Percentiles rank a stretch among this genome's conserved stretches.
Conservation (phyloP, 768 basidiomycete genomes). For the Rhizopogon sp. region DNA sequence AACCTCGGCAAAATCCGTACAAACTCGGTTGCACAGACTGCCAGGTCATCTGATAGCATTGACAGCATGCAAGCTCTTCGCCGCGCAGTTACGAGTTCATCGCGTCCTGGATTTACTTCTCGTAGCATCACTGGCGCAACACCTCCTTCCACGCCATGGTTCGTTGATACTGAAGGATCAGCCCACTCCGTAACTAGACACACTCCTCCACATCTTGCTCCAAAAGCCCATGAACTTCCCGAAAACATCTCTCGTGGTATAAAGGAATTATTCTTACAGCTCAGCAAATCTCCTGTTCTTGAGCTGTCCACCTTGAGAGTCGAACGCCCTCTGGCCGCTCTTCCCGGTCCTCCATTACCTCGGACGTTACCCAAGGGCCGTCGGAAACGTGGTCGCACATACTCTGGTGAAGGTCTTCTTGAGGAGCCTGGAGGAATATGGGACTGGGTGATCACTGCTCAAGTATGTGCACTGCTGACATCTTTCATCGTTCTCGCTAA, state of each 20-base stretch:
- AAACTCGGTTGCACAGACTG: too few species aligned
- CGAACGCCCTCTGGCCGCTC: conserved; percentile 41
- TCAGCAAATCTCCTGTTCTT: conserved; percentile 62
- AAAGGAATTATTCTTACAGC: conserved; percentile 49
- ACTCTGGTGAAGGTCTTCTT: conserved; percentile 55
- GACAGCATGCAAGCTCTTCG: conserved; percentile 16
- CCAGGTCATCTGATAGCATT: too few species aligned
- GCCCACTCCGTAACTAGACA: conserved; percentile 6
- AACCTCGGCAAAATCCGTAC: conserved; percentile 12
- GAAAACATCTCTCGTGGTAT: conserved; percentile 46
- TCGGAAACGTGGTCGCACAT: conserved; percentile 62
- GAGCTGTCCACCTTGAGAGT: conserved; percentile 57
- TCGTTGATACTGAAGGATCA: conserved; percentile 46
- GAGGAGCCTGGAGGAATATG: conserved; percentile 58
- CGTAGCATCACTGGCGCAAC: neutral
- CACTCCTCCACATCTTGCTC: conserved; percentile 21
- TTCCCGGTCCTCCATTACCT: conserved; percentile 59
- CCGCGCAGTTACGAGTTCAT: neutral
- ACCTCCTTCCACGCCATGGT: conserved; percentile 49
- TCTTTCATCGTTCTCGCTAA: neutral
- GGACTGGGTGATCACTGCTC: conserved; percentile 72
- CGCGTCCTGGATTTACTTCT: neutral
- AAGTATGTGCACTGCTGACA: conserved; percentile 38
- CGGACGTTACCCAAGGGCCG: conserved; percentile 51
- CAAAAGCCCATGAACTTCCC: conserved; percentile 34